Conservation (phyloP, 306 rosid species). For the Dalbergia oliveri region DNA sequence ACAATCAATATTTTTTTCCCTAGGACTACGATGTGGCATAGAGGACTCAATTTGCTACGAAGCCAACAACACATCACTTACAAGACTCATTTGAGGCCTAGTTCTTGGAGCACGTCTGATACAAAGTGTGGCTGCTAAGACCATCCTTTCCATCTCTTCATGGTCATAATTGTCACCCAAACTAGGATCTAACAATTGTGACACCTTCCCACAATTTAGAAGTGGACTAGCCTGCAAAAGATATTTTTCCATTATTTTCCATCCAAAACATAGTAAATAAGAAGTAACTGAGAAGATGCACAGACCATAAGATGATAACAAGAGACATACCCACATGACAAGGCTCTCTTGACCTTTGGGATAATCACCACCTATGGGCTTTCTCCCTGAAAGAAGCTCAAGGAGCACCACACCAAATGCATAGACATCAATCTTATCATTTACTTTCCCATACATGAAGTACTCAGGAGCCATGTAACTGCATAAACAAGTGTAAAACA, state of each 20-base stretch:
- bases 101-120: constrained; percentile 84
- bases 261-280: constrained; percentile 21
- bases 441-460: constrained; percentile 96
- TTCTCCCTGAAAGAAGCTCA: constrained; percentile 95
- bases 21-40: no score
- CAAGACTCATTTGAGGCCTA: constrained; percentile 90
- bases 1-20: no score
- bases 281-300: constrained; percentile 10
- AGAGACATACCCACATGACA: constrained; percentile 91
- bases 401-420: constrained; percentile 95
- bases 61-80: constrained; percentile 60
- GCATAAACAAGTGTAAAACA: constrained; percentile 45
- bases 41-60: neutral
- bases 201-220: constrained; percentile 72
- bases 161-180: constrained; percentile 66
- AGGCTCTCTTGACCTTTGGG: constrained; percentile 95
- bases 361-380: constrained; percentile 78
- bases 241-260: constrained; percentile 7
- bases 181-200: constrained; percentile 76
- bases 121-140: constrained; percentile 91
- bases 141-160: constrained; percentile 82
- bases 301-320: neutral
- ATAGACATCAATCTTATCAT: constrained; percentile 85
- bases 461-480: constrained; percentile 99
- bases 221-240: constrained; percentile 85